Evolutionary conservation across 106 monocot species (phyloP).

Genomic region (Vanilla planifolia): DNA sequence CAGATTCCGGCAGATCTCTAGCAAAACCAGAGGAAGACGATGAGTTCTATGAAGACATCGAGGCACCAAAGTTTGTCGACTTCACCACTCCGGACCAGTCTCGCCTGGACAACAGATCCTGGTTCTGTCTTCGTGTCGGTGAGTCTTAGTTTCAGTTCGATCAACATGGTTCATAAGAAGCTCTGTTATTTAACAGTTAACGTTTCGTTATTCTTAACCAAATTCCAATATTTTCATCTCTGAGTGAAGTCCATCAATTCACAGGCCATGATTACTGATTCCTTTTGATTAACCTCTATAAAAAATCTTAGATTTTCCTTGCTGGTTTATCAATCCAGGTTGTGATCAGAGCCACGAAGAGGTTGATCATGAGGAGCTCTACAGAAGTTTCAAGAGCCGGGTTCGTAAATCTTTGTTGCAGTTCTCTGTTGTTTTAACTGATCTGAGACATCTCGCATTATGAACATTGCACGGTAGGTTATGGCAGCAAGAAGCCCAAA

Average conservation of each 20-base stretch:
- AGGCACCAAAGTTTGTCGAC: conserved; percentile 84
- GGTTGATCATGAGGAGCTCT: conserved; percentile 56
- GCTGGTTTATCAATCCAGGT: conserved; percentile 22
- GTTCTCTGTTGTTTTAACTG: background rate
- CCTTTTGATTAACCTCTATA: too few species aligned
- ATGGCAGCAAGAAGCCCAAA: conserved; percentile 83
- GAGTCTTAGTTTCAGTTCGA: background rate
- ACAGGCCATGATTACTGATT: background rate
- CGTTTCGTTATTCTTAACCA: too few species aligned
- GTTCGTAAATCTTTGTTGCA: conserved; percentile 18
- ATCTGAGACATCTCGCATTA: too few species aligned
- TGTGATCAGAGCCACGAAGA: conserved; percentile 78
- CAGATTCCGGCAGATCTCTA: background rate
- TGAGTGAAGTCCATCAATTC: too few species aligned
- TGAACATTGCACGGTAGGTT: conserved; percentile 23
- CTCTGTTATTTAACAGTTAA: background rate
- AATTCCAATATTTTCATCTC: too few species aligned
- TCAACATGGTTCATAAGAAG: too few species aligned
- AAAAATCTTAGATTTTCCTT: background rate
- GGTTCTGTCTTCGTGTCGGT: conserved; percentile 93
- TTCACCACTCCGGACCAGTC: conserved; percentile 46
- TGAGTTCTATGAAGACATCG: conserved; percentile 62
- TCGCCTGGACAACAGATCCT: conserved; percentile 42
- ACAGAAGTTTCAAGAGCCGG: conserved; percentile 55
- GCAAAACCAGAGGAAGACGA: conserved; percentile 28